Percentiles rank a stretch among this genome's conserved stretches.
Evolutionary conservation across 805 yeast species (phyloP).

Genomic region (Monosporozyma aquatica): DNA sequence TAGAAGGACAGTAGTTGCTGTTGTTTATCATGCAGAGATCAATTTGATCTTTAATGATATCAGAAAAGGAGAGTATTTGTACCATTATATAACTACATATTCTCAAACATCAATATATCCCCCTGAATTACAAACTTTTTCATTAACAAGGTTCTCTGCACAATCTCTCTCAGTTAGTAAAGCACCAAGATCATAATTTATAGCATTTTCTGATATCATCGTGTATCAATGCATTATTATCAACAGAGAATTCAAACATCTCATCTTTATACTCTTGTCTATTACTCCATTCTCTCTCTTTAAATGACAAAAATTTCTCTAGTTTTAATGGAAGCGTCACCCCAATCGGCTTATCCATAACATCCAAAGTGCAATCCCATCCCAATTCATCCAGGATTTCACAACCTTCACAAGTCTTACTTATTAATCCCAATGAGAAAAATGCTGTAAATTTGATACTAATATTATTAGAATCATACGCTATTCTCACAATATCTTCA

Average conservation of each 20-base stretch:
- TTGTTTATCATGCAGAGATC: no score
- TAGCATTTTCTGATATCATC: conserved; percentile 9
- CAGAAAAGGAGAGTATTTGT: no score
- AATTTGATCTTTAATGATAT: no score
- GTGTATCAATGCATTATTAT: conserved; percentile 13
- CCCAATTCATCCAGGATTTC: conserved; percentile 76
- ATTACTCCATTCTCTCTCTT: conserved; percentile 15
- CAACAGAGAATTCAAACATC: conserved; percentile 13
- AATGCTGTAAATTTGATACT: conserved; percentile 70
- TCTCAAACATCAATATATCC: no score
- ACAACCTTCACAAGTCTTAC: conserved; percentile 67
- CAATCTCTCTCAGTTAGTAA: conserved; percentile 19
- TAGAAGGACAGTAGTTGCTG: neutral
- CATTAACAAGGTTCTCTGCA: conserved; percentile 21
- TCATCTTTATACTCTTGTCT: conserved; percentile 14
- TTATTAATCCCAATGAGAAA: conserved; percentile 63
- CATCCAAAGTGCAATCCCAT: conserved; percentile 52
- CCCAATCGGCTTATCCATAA: conserved; percentile 36
- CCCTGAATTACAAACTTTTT: no score
- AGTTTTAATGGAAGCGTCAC: conserved; percentile 34
- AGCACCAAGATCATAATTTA: conserved; percentile 18
- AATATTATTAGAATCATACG: conserved; percentile 41
- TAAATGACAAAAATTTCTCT: conserved; percentile 27
- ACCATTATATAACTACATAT: neutral
- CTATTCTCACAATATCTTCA: conserved; percentile 44